A percentile compares a stretch with the other conserved stretches of the same genome.
Evolutionary conservation across 1,139 yeast genomes (phyloP).

Genomic region (Taphrina sp.): DNA sequence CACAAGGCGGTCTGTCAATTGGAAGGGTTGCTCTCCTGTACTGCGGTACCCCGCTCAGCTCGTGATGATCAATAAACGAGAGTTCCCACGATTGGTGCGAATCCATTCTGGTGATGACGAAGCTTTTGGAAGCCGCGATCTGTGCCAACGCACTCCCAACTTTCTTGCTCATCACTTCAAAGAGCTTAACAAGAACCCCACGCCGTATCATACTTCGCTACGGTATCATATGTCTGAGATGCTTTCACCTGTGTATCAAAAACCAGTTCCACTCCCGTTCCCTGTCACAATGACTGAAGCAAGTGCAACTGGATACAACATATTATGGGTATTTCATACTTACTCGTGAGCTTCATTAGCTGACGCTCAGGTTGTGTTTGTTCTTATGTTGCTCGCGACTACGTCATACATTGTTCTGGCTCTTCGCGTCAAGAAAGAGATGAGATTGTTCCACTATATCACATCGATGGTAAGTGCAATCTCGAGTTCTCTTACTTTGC

Average conservation of each 20-base stretch:
- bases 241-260: neutral
- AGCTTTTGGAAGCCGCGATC: no score
- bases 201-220: no score
- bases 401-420: constrained; percentile 17
- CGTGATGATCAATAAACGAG: no score
- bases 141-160: no score
- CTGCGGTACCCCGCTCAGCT: no score
- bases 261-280: constrained; percentile 15
- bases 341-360: neutral
- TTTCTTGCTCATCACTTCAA: no score
- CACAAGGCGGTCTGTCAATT: no score
- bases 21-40: no score
- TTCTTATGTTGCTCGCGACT: constrained; percentile 26
- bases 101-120: no score
- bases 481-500: neutral
- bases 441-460: constrained; percentile 27
- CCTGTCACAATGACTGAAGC: constrained; percentile 15
- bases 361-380: constrained; percentile 17
- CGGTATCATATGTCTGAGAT: no score
- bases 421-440: constrained; percentile 26
- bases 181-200: no score
- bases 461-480: constrained; percentile 12
- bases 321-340: constrained; percentile 7
- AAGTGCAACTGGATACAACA: constrained; percentile 12
- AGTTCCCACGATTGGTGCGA: no score